These are phyloP conservation scores for Cucumis cinereus DNA, from an alignment of 306 rosid genomes.

Conservation along the genomic window DNA sequence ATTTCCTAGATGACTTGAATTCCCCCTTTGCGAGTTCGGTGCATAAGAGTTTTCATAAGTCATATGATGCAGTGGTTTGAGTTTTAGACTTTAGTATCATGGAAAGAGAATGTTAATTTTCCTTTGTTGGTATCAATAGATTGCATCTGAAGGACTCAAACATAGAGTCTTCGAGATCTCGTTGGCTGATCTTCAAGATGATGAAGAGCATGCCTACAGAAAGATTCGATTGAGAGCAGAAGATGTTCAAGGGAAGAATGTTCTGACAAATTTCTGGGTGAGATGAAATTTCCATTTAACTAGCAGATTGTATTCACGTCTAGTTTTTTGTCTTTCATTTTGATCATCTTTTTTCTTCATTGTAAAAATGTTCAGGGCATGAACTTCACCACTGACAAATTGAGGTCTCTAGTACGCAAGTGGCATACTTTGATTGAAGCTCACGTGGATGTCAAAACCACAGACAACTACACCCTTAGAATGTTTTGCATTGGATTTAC, in stretches of 20 bases:
- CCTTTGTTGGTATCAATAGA: constrained; percentile 27
- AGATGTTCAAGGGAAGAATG: constrained; percentile 85
- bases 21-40: background rate
- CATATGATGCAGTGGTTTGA: background rate
- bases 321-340: background rate
- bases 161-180: constrained; percentile 91
- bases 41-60: background rate
- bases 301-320: background rate
- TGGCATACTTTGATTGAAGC: constrained; percentile 94
- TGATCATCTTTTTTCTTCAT: background rate
- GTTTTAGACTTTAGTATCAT: background rate
- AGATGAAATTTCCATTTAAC: background rate
- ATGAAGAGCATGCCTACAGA: constrained; percentile 90
- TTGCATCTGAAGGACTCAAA: constrained; percentile 93
- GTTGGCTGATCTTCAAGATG: constrained; percentile 86
- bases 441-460: constrained; percentile 86
- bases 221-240: constrained; percentile 94
- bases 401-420: constrained; percentile 77
- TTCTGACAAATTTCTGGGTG: constrained; percentile 90
- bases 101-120: background rate
- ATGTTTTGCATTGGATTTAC: constrained; percentile 95
- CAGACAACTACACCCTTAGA: constrained; percentile 65
- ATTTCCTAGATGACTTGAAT: background rate
- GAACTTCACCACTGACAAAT: constrained; percentile 79
- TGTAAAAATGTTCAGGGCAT: constrained; percentile 41